These are phyloP conservation scores for Kodamaea kaohsiungensis DNA, from an alignment of 805 yeast species.

Conservation along the genomic window DNA sequence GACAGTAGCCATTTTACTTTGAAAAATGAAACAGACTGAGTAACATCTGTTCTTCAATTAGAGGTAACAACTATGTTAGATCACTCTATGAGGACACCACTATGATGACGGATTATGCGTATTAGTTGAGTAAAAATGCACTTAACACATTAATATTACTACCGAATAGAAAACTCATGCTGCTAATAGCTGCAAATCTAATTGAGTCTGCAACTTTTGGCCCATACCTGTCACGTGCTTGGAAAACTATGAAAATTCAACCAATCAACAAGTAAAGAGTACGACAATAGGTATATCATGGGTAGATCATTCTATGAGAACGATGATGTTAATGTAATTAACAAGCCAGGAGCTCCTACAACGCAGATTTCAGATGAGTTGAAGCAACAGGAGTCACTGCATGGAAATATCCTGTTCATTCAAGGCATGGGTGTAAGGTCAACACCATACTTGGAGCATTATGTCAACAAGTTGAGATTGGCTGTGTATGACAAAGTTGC, in stretches of 20 bases:
- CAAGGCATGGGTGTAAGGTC: constrained; percentile 58
- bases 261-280: background rate
- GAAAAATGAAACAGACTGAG: too few relatives aligned
- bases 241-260: background rate
- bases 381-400: constrained; percentile 38
- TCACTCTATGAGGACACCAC: too few relatives aligned
- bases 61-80: too few relatives aligned
- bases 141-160: too few relatives aligned
- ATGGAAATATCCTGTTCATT: constrained; percentile 42
- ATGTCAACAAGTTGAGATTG: constrained; percentile 40
- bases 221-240: background rate
- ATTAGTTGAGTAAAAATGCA: too few relatives aligned
- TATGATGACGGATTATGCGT: too few relatives aligned
- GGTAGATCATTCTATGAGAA: constrained; percentile 47
- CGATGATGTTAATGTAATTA: constrained; percentile 49
- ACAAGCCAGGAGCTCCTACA: constrained; percentile 50
- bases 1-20: too few relatives aligned
- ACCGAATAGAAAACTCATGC: too few relatives aligned
- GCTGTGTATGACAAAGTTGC: constrained; percentile 39
- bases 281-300: constrained; percentile 3
- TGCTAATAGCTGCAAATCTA: too few relatives aligned
- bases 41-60: too few relatives aligned
- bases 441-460: constrained; percentile 47
- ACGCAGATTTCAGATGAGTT: constrained; percentile 37
- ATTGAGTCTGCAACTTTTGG: too few relatives aligned